Evolutionary conservation across 805 yeast genomes (phyloP).

Genomic region (Kodamaea kaohsiungensis): DNA sequence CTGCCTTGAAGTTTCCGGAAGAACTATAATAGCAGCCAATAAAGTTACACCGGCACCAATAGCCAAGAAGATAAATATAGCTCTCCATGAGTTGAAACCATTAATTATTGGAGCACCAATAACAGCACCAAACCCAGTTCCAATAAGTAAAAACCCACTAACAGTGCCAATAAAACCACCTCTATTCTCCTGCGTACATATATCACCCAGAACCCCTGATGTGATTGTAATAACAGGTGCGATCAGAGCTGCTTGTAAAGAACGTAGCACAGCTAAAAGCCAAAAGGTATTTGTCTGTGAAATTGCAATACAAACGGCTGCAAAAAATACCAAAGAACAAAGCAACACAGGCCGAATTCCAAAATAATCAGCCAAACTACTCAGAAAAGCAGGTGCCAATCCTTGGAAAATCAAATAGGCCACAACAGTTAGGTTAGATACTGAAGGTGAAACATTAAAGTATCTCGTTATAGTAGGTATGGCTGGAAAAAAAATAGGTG

Average conservation of each 20-base stretch:
- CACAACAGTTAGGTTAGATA: conserved; percentile 73
- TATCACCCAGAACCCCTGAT: conserved; percentile 74
- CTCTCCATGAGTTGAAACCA: conserved; percentile 57
- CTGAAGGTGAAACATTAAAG: conserved; percentile 57
- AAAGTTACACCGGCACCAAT: conserved; percentile 57
- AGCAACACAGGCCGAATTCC: conserved; percentile 75
- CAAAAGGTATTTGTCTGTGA: conserved; percentile 61
- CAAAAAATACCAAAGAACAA: conserved; percentile 52
- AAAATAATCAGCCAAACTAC: conserved; percentile 63
- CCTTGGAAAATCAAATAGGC: conserved; percentile 79
- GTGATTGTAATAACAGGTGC: conserved; percentile 74
- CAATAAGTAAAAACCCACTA: conserved; percentile 64
- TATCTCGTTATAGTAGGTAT: conserved; percentile 55
- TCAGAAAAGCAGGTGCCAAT: conserved; percentile 66
- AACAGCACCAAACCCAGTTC: conserved; percentile 78
- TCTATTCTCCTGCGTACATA: conserved; percentile 63
- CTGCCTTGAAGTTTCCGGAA: conserved; percentile 77
- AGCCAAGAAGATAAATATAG: conserved; percentile 72
- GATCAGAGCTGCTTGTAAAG: conserved; percentile 77
- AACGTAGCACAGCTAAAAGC: conserved; percentile 61
- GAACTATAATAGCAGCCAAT: conserved; percentile 14
- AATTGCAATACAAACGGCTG: conserved; percentile 65
- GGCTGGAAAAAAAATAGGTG: conserved; percentile 83
- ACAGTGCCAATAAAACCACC: conserved; percentile 72
- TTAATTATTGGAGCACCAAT: conserved; percentile 48